Percentiles rank a stretch among this genome's conserved stretches.
Evolutionary conservation across 805 yeast genomes (phyloP).

Genomic region (Metschnikowia colocasiae): DNA sequence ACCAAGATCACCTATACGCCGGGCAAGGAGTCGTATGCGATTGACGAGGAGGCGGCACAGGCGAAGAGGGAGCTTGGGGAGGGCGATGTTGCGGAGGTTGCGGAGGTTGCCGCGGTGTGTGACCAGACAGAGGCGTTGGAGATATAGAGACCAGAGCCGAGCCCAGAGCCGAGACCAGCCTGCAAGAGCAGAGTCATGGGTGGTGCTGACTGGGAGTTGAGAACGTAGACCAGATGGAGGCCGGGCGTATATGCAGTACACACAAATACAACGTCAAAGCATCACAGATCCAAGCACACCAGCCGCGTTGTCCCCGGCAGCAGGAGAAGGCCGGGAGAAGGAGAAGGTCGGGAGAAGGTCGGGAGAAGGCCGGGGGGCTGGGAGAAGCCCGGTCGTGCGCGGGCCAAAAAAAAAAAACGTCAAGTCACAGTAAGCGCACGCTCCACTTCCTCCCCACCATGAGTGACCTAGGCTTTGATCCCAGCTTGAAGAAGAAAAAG

Average conservation of each 20-base stretch:
- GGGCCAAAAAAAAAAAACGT: slow-evolving; percentile 1
- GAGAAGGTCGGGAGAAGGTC: too few species aligned
- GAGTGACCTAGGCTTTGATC: slow-evolving; percentile 67
- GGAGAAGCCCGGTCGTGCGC: slow-evolving; percentile 11
- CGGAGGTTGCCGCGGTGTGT: slow-evolving; percentile 42
- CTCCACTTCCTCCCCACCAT: slow-evolving; percentile 18
- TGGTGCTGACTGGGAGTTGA: too few species aligned
- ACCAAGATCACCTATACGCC: slow-evolving; percentile 43
- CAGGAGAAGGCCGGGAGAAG: too few species aligned
- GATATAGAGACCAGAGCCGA: not conserved
- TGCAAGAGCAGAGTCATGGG: too few species aligned
- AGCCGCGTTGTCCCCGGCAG: too few species aligned
- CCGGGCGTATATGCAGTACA: too few species aligned
- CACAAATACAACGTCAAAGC: too few species aligned
- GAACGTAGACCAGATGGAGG: too few species aligned
- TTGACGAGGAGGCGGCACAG: slow-evolving; percentile 34
- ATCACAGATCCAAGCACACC: too few species aligned
- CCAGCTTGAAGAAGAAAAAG: slow-evolving; percentile 75
- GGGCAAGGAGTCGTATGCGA: slow-evolving; percentile 42
- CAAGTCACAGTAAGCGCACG: not conserved
- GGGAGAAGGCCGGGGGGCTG: too few species aligned
- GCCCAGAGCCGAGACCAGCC: too few species aligned
- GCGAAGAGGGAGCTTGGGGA: slow-evolving; percentile 14
- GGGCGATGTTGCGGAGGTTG: slow-evolving; percentile 8
- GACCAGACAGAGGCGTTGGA: slow-evolving; percentile 28